These are phyloP conservation scores for Penicillium sp. DNA, from an alignment of 2,329 filamentous ascomycete genomes.

Conservation along the genomic window DNA sequence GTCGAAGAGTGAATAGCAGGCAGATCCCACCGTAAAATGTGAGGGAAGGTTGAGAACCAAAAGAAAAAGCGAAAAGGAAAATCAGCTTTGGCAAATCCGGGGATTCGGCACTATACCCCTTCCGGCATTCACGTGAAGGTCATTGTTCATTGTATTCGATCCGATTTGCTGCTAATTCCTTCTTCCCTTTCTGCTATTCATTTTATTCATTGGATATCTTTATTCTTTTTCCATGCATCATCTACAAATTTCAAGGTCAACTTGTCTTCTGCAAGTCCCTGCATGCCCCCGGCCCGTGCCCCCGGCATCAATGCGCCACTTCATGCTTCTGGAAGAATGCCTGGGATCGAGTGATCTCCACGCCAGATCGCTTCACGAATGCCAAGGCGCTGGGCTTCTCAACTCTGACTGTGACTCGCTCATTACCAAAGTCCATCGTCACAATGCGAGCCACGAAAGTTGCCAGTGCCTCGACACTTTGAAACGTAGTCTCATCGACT, in stretches of 20 bases:
- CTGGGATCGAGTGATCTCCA: conserved; percentile 47
- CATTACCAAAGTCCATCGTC: conserved; percentile 44
- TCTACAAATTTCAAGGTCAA: not conserved
- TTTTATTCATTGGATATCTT: not conserved
- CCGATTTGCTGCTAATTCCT: not conserved
- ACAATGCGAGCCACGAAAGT: conserved; percentile 46
- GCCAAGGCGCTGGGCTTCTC: conserved; percentile 51
- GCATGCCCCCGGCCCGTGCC: conserved; percentile 7
- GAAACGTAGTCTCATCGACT: conserved; percentile 47
- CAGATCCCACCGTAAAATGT: conserved; percentile 8
- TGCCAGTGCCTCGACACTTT: conserved; percentile 50
- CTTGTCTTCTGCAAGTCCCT: not conserved
- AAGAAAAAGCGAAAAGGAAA: conserved; percentile 12
- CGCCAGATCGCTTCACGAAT: conserved; percentile 46
- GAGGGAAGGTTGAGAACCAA: conserved; percentile 3
- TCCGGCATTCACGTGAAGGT: conserved; percentile 20
- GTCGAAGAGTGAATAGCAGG: not conserved
- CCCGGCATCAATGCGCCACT: conserved; percentile 9
- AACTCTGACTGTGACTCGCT: conserved; percentile 45
- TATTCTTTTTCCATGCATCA: not conserved
- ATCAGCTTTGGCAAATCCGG: conserved; percentile 23
- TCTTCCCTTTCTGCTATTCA: not conserved
- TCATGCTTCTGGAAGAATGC: conserved; percentile 39
- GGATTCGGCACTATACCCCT: conserved; percentile 17
- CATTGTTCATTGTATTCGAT: conserved; percentile 7